Evolutionary conservation across 352 stramenopile species (phyloP), one percentile per base, ranked within the genome.

Genomic region (Pythium guiyangense): DNA sequence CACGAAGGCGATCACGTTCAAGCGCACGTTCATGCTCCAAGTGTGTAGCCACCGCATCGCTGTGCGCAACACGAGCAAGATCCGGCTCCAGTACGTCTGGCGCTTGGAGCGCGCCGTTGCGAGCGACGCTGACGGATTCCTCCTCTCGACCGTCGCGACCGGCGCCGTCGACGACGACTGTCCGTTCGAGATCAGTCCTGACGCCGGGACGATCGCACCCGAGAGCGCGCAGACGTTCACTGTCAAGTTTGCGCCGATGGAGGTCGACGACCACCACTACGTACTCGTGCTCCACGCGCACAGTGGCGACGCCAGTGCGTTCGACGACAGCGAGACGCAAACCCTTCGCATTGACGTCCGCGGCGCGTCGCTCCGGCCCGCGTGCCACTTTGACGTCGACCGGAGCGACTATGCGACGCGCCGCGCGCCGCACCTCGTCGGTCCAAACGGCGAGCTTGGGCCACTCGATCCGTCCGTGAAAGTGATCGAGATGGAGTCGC

Each of bases 361-460:
- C 2, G 94, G 91, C 27, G 69, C 63, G 26, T 94, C 91, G 4
- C 71, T 92, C 14, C 74, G 94, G 34, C 94, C 94, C 14, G 81
- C 97, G 5, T 97, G 88, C 29, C 94, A 98, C 64, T 96, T 98
- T 49, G 94, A 98, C 26, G 73, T 98, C 3, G 73, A 96, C 46
- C 71, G 70, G 11, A 96, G 83, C 34, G 87, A 97, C 45, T 98
- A 98, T 43, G 60, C 96, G 0, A 67, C 79, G 51, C 75, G 80
- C 22, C 73, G 93, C 40, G 68, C 73, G 0, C 73, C 76, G 1
- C 67, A 90, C 10, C 65, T 96, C 29, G 56, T 69, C 11, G 96
- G 96, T 17, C 89, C 96, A 34, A 71, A 76, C 10, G 89, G 88
- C 10, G 86, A 96, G 50, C 59, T 93, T 4, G 86, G 83, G 6